Evolutionary conservation across 257 asterid species (phyloP).

Genomic region (Striga asiatica): DNA sequence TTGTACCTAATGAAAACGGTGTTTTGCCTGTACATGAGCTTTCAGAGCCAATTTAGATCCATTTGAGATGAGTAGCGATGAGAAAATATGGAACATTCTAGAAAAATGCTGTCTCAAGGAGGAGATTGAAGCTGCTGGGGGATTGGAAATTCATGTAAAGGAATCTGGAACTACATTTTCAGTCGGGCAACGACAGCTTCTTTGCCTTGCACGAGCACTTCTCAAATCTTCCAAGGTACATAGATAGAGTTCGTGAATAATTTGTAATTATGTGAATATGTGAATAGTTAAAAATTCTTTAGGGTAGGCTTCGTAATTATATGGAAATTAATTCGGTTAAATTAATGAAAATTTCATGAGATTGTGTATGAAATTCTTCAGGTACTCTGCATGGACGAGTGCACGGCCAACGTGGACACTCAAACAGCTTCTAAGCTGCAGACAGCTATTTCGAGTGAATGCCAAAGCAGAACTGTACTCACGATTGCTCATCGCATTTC

Average conservation of each 20-base stretch:
- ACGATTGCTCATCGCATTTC: slow-evolving; percentile 94
- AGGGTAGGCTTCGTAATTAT: not conserved
- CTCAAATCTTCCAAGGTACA: slow-evolving; percentile 76
- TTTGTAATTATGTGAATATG: not conserved
- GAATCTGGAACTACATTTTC: slow-evolving; percentile 80
- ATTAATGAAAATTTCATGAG: not conserved
- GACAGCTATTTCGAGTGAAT: slow-evolving; percentile 46
- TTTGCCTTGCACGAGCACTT: slow-evolving; percentile 89
- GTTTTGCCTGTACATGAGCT: slow-evolving; percentile 1
- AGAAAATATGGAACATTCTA: slow-evolving; percentile 52
- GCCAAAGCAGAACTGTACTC: slow-evolving; percentile 45
- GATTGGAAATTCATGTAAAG: slow-evolving; percentile 58
- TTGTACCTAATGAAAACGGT: no score
- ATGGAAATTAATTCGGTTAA: not conserved
- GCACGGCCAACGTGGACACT: slow-evolving; percentile 78
- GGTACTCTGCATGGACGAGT: slow-evolving; percentile 91
- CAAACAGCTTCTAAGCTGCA: slow-evolving; percentile 81
- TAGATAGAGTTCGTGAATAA: not conserved
- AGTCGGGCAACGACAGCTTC: slow-evolving; percentile 95
- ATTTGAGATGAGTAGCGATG: slow-evolving; percentile 34
- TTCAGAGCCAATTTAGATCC: slow-evolving; percentile 83
- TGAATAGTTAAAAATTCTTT: not conserved
- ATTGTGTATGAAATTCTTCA: slow-evolving; percentile 13
- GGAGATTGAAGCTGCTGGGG: slow-evolving; percentile 78
- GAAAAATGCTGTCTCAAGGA: slow-evolving; percentile 76